Evolutionary conservation across 2,329 filamentous ascomycete genomes (phyloP).

Genomic region (Penicillium fuscoglaucum): DNA sequence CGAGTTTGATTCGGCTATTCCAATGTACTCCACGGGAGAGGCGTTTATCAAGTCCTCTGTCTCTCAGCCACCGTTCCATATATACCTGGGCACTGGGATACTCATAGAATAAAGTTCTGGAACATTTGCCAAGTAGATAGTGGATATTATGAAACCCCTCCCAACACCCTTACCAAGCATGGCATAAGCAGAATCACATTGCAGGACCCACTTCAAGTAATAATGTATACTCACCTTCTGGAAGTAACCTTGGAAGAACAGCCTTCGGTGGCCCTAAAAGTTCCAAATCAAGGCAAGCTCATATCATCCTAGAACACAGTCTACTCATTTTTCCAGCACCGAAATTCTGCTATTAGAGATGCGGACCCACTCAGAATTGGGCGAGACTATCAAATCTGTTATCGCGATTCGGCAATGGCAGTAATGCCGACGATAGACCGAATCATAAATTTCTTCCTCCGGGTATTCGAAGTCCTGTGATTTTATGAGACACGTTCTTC

Average conservation of each 20-base stretch:
- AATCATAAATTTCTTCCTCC: neutral
- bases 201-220: neutral
- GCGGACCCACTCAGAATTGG: neutral
- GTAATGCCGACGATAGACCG: neutral
- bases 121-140: neutral
- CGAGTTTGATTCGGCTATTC: neutral
- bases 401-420: neutral
- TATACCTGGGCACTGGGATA: neutral
- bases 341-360: neutral
- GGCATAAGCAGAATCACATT: neutral
- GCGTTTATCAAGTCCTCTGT: neutral
- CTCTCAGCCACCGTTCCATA: neutral
- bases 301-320: neutral
- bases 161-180: constrained; percentile 1
- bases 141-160: neutral
- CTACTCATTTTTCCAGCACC: neutral
- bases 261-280: neutral
- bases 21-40: neutral
- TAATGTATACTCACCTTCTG: neutral
- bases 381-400: too few species aligned
- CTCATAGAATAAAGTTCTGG: neutral
- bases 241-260: neutral
- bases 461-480: neutral
- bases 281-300: too few species aligned
- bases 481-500: neutral